Evolutionary conservation across 768 basidiomycete genomes (phyloP), one percentile per base, ranked within the genome.

Genomic region (Boletus insuetus): DNA sequence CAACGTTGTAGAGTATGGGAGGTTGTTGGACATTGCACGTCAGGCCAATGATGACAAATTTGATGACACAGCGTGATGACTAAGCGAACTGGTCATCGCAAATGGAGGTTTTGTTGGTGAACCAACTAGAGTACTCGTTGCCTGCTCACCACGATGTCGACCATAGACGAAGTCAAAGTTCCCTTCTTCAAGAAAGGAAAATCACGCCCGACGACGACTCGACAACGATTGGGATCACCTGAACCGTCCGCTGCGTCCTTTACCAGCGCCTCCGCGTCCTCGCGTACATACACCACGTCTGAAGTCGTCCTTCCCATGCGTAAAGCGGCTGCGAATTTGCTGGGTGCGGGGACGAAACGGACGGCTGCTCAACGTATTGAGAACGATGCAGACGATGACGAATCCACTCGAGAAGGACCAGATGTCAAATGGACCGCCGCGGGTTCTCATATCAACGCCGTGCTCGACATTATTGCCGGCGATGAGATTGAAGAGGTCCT

Each of bases 181-280:
- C 86, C 91, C 4, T 94, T 97, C 74, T 92, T 96, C 75, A 96
- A 89, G 75, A 91, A 87, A 67, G 86, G 88, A 39, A 88, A 86
- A 61, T 79, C 85, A 4, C 81, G 93, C 2, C 94, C 94, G 3
- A 79, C 84, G 4, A 89, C 89, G 0, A 70, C 80, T 3, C 82
- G 95, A 37, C 87, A 89, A 64, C 82, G 94, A 24, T 91, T 91
- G 3, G 66, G 76, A 6, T 90, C 87, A 26, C 62, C 58, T 48
- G 51, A 34, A 0, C 87, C 89, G n/a, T 61, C 77, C 4, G 60
- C 64, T 3, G 58, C 55, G 6, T 55, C 60, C 13, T 44, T 46
- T 10, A 13, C 35, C n/a, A 20, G 70, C 22, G 54, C 66, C n/a
- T 64, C 72, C 9, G 47, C 65, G 6, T 59, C 69, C 14, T 65